These are phyloP conservation scores for Yamadazyma spencermartinsiae DNA, from an alignment of 1,139 yeast genomes.

Conservation along the genomic window DNA sequence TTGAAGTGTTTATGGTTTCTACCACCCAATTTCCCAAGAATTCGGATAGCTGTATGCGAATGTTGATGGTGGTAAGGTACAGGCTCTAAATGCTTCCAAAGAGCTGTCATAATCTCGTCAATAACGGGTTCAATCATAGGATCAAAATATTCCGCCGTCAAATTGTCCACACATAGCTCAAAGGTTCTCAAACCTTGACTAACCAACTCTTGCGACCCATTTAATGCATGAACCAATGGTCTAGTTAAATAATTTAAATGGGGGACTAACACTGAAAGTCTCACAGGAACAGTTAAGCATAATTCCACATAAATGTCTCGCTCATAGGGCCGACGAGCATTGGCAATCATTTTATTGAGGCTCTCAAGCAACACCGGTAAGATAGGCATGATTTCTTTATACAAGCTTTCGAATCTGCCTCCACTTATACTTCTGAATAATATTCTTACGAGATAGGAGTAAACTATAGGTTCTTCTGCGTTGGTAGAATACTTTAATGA, in stretches of 20 bases:
- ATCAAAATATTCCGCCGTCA: constrained; percentile 95
- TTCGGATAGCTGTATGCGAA: constrained; percentile 90
- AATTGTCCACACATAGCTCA: constrained; percentile 94
- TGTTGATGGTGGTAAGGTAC: constrained; percentile 92
- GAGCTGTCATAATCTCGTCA: constrained; percentile 88
- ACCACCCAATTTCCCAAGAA: constrained; percentile 94
- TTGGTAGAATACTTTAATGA: constrained; percentile 79
- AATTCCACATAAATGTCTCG: constrained; percentile 92
- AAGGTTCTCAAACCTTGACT: constrained; percentile 92
- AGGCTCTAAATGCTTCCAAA: constrained; percentile 90
- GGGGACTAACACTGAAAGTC: constrained; percentile 90
- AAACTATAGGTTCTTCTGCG: constrained; percentile 90
- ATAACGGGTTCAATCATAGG: constrained; percentile 96
- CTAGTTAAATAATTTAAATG: constrained; percentile 84
- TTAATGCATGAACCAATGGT: constrained; percentile 87
- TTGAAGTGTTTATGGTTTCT: constrained; percentile 83
- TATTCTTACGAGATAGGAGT: constrained; percentile 84
- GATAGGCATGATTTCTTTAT: constrained; percentile 90
- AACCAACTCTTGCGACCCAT: constrained; percentile 87
- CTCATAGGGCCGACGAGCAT: constrained; percentile 86
- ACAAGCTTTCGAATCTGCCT: constrained; percentile 87
- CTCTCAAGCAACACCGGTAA: constrained; percentile 84
- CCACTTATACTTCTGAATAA: constrained; percentile 94
- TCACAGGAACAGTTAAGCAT: constrained; percentile 92
- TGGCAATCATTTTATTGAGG: constrained; percentile 75